A percentile compares a stretch with the other conserved stretches of the same genome.
Evolutionary conservation across 805 yeast genomes (phyloP).

Genomic region (Komagataella ulmi): DNA sequence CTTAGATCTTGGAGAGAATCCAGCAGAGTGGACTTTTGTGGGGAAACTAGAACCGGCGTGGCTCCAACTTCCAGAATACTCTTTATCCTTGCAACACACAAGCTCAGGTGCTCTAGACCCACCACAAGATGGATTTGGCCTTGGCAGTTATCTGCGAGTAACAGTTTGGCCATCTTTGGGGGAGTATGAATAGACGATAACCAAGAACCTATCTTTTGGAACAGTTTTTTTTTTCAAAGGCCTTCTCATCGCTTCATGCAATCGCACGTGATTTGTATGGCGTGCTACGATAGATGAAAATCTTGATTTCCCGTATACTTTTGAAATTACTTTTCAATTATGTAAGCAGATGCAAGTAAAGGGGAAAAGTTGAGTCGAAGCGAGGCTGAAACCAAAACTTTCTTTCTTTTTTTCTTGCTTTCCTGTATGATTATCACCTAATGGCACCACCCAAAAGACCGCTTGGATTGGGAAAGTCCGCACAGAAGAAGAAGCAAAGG

Average conservation of each 20-base stretch:
- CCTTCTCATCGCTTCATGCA: not conserved
- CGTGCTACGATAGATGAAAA: not conserved
- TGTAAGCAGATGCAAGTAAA: not conserved
- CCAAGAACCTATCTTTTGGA: not conserved
- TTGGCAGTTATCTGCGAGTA: constrained; percentile 29
- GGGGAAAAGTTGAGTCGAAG: not conserved
- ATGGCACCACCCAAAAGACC: constrained; percentile 50
- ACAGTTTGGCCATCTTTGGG: constrained; percentile 14
- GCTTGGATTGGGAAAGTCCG: constrained; percentile 47
- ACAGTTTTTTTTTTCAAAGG: not conserved
- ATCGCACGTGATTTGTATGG: not conserved
- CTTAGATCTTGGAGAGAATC: constrained; percentile 12
- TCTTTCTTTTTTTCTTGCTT: constrained; percentile 5
- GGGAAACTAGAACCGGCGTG: constrained; percentile 32
- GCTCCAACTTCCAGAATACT: constrained; percentile 43
- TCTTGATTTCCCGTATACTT: not conserved
- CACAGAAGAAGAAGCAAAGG: constrained; percentile 10
- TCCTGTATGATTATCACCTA: constrained; percentile 4
- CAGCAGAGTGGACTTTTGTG: constrained; percentile 12
- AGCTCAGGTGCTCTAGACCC: constrained; percentile 27
- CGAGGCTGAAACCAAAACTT: not conserved
- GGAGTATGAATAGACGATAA: not conserved
- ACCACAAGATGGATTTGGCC: constrained; percentile 46
- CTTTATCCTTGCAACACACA: constrained; percentile 33
- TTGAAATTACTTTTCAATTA: too few relatives aligned